These are phyloP conservation scores for Lolium rigidum DNA, from an alignment of 176 grass and related monocot species.

Conservation along the genomic window DNA sequence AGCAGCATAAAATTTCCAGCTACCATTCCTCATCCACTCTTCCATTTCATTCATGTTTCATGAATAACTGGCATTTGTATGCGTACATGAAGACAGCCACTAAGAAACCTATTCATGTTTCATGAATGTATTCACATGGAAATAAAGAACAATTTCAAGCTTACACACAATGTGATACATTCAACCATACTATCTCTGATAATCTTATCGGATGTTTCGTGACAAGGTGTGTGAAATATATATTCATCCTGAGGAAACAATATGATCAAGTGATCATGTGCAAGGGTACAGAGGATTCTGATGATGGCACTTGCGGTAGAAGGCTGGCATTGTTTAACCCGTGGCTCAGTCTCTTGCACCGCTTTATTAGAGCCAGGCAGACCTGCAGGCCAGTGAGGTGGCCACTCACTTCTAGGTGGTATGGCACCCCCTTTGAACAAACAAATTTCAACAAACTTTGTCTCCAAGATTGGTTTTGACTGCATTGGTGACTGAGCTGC, in stretches of 20 bases:
- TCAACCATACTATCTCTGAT: background rate
- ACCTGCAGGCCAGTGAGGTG: constrained; percentile 25
- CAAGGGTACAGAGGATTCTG: background rate
- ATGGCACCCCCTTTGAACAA: constrained; percentile 37
- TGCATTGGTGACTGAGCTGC: constrained; percentile 29
- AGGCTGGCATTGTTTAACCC: constrained; percentile 34
- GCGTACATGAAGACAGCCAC: background rate
- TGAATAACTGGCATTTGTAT: background rate
- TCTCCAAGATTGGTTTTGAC: constrained; percentile 39
- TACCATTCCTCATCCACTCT: background rate
- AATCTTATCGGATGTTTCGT: background rate
- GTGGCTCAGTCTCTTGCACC: constrained; percentile 8
- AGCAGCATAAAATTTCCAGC: background rate
- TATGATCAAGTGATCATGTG: constrained; percentile 13
- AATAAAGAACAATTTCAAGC: background rate
- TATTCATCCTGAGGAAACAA: background rate
- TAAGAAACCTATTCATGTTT: background rate
- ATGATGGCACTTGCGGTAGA: constrained; percentile 11
- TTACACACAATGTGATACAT: background rate
- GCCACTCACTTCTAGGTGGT: constrained; percentile 39
- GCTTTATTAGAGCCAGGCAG: constrained; percentile 34
- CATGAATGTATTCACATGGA: background rate
- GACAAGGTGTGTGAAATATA: background rate
- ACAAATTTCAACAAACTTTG: constrained; percentile 47
- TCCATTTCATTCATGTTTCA: background rate